These are phyloP conservation scores for Vinca minor DNA, from an alignment of 257 asterid genomes.

Conservation along the genomic window DNA sequence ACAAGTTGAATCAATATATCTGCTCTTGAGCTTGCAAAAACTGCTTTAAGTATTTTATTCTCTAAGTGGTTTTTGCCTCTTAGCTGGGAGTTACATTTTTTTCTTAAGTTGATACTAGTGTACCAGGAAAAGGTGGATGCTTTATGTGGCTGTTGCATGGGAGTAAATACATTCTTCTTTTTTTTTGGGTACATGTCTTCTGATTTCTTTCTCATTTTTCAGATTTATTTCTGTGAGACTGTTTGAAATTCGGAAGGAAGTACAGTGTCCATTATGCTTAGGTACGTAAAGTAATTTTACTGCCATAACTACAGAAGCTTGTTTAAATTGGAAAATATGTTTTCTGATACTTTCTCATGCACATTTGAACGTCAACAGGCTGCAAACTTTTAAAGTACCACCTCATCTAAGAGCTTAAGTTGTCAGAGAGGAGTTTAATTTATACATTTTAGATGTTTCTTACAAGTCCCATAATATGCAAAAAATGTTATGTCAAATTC, in stretches of 20 bases:
- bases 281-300: conserved; percentile 32
- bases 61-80: neutral
- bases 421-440: too few relatives aligned
- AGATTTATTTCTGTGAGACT: conserved; percentile 66
- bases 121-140: neutral
- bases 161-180: neutral
- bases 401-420: too few relatives aligned
- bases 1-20: neutral
- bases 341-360: neutral
- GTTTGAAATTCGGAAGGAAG: conserved; percentile 92
- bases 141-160: neutral
- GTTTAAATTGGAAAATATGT: neutral
- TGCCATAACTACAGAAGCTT: neutral
- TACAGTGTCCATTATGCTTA: conserved; percentile 95
- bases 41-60: neutral
- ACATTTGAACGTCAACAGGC: neutral
- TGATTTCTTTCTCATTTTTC: conserved; percentile 14
- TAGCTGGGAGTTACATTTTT: neutral
- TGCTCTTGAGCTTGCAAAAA: neutral
- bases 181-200: neutral
- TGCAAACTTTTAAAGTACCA: too few relatives aligned
- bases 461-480: too few relatives aligned
- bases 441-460: too few relatives aligned
- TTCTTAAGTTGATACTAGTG: neutral
- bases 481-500: too few relatives aligned